A percentile compares a stretch with the other conserved stretches of the same genome.
phyloP scores from a whole-genome alignment of 805 yeast species.

The Myxozyma monticola region DNA sequence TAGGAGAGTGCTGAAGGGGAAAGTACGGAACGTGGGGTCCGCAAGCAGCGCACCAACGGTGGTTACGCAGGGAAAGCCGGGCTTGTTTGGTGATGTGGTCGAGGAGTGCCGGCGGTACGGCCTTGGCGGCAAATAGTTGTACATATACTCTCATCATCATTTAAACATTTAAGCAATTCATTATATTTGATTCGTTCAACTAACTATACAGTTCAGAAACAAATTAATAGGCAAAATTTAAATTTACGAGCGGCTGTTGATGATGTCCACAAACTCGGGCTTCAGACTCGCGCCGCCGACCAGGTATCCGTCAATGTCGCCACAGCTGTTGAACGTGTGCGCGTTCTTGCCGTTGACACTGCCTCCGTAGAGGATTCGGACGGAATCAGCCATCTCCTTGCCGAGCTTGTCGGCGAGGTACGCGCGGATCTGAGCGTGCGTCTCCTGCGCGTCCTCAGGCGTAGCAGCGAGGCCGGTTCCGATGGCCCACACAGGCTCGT shows the following conservation, averaged over 20 bases:
- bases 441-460: conserved; percentile 95
- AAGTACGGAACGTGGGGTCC: conserved; percentile 47
- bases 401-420: conserved; percentile 79
- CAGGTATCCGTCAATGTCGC: conserved; percentile 95
- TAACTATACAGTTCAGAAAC: too few species aligned
- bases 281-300: conserved; percentile 99
- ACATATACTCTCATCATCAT: too few species aligned
- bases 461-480: conserved; percentile 99
- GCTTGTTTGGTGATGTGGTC: conserved; percentile 79
- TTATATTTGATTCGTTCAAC: too few species aligned
- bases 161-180: too few species aligned
- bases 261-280: conserved; percentile 95
- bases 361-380: conserved; percentile 97
- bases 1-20: conserved; percentile 68
- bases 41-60: conserved; percentile 74
- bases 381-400: conserved; percentile 67
- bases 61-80: conserved; percentile 86
- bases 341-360: conserved; percentile 96
- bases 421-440: conserved; percentile 84
- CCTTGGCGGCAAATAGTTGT: conserved; percentile 58
- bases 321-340: conserved; percentile 82
- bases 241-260: conserved; percentile 48
- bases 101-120: conserved; percentile 68
- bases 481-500: conserved; percentile 99
- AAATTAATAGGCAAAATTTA: too few species aligned